Base-by-base conservation (phyloP, 768 basidiomycete genomes). In the Rhizopogon rudus region DNA sequence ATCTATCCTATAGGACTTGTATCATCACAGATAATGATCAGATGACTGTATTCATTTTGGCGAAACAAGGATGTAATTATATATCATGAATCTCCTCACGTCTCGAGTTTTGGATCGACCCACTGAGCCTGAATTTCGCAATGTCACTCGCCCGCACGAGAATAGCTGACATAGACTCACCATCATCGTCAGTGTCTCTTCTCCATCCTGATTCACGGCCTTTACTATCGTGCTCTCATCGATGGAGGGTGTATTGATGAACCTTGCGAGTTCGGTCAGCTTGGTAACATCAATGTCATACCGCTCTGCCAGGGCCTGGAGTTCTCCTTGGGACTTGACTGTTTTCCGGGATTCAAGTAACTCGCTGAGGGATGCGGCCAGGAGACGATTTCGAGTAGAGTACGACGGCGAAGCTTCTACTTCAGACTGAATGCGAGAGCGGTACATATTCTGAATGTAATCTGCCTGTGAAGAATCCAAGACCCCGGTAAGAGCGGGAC, bases 221-320 rank as follows among this genome's bases (percentile, higher is more conserved):
- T 74, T 73, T 29, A 75, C 71, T 17, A 74, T 73, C 10, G 77
- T 75, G 2, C 69, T 72, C 52, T 74, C 71, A 45, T 79, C 75
- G 6, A 87, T 72, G 65, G 83, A 87, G 13, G 88, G 87, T 45
- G 79, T 82, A 62, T 75, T 89, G 64, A 92, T 78, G 64, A 77
- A 76, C 54, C 74, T 72, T 29, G 79, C 73, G 17, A 93, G 61
- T 17, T 67, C 74, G 48, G 81, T 76, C 35, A 92, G 58, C 56
- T 75, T 78, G 20, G 67, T 70, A 0, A 72, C 58, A 52, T 88
- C 86, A 28, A 93, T 65, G 6, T 71, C 78, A 64, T 84, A 84
- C 62, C 74, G 75, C 49, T 68, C 62, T 39, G 83, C 81, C 6
- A 91, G 70, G n/a, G 66, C 60, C 22, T 76, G 73, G 3, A 87